Evolutionary conservation across 305 asterid genomes (phyloP).

Genomic region (Euphrasia arctica): DNA sequence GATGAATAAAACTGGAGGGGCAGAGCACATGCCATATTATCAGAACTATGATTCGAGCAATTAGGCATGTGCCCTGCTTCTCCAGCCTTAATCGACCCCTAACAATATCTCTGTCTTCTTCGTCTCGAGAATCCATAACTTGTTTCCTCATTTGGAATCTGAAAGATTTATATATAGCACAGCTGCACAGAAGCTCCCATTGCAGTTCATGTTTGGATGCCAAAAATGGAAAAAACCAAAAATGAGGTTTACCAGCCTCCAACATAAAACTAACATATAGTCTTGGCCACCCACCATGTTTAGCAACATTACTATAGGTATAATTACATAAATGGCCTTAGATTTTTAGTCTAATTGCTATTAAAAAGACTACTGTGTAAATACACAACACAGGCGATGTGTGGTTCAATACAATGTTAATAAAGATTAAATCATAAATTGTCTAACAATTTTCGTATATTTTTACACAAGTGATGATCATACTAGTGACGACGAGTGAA

Average conservation of each 20-base stretch:
- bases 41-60: conserved; percentile 14
- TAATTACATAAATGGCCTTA: background rate
- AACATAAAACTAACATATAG: conserved; percentile 18
- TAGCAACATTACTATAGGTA: background rate
- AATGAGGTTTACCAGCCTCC: background rate
- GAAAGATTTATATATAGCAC: conserved; percentile 8
- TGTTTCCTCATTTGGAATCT: no score
- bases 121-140: no score
- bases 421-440: no score
- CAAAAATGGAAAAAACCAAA: conserved; percentile 25
- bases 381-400: no score
- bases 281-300: conserved; percentile 25
- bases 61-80: conserved; percentile 67
- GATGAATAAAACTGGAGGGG: conserved; percentile 43
- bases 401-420: no score
- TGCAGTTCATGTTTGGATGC: conserved; percentile 41
- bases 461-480: no score
- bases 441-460: no score
- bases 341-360: no score
- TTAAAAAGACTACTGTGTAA: no score
- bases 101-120: background rate
- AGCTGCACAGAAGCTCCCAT: background rate
- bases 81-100: conserved; percentile 45
- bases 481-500: no score
- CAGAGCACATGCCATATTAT: conserved; percentile 43